Evolutionary conservation across 179 eudicot genomes (phyloP), one percentile per base, ranked within the genome.

Genomic region (Silene coronaria): DNA sequence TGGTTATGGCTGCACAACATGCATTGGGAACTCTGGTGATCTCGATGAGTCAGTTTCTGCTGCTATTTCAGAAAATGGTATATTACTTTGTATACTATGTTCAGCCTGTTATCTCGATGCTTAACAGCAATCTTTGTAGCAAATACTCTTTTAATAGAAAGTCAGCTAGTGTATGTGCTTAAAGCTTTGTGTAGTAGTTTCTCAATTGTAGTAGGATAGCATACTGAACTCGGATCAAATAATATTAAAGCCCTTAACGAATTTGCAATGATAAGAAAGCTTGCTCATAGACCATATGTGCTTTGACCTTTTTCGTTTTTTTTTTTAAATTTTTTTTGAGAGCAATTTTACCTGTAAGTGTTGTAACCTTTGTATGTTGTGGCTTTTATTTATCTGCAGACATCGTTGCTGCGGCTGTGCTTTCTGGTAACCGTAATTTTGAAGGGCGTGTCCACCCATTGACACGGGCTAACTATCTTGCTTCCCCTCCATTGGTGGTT

Each of bases 371-470:
- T 28, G 3, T 30, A 71, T 30, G 64, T 8, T 27, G 10, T 57
- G 51, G 30, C 14, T 13, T 11, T 13, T 63, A 57, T 57, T 27
- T 34, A 55, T 58, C 10, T 78, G 61, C 81, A 93, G 96, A 91
- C 71, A 79, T 92, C 13, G 84, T 94, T 70, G 98, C 95, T 30
- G 86, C 99, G 63, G 99, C 99, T 65, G 99, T 95, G 75, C 99
- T 95, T 70, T 95, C 99, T 83, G 99, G 99, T 80, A 95, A 94
- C 80, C 85, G 99, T 36, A 95, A 94, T 80, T 95, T 96, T 85
- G 99, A 96, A 83, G 99, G 99, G n/a, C 99, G 99, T 86, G 99
- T 96, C 77, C 99, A 96, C 81, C 90, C 99, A 1, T 78, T 91
- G 69, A 96, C 99, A 62, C 84, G 99, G 82, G 99, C 99, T 38